Base-by-base conservation (phyloP, 1,284 basidiomycete genomes). In the Fomitopsis palustris region DNA sequence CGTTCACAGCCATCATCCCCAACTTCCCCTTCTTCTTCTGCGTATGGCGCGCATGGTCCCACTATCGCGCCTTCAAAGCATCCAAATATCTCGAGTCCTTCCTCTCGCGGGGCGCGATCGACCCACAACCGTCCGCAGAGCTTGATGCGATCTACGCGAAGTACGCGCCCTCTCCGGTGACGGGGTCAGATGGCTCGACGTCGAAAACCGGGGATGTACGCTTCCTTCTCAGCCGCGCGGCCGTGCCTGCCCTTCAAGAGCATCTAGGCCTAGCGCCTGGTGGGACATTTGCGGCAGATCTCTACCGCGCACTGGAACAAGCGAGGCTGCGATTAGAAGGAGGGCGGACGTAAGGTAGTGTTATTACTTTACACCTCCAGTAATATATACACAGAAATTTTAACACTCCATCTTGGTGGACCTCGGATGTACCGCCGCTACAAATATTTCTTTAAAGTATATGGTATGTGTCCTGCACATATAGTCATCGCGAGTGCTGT, bases 21-120 rank as follows among this genome's bases (percentile, higher is more conserved):
- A 93, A 93, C 70, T 74, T 93, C 27, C 90, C 90, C 0, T 88
- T 93, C 72, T 92, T 93, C 77, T 93, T 90, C 73, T 92, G 89
- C 66, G 81, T 80, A 2, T 93, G 91, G 90, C 79, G 90, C 53
- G 84, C 88, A 49, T 93, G 90, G 90, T 87, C 86, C 49, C 90
- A 92, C 71, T 92, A 87, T 68, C 83, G 78, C 80, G 25, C 90
- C 21, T 89, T 84, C 73, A 86, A 81, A 70, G 83, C 87, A 12
- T 88, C 90, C 3, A 78, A 83, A 64, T 91, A 90, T 70, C 74
- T 92, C 3, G 74, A 82, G 61, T 75, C 75, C 29, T 80, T 92
- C 47, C 66, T 91, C 49, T 74, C 83, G 37, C 72, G 75, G 41
- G 80, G 80, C 2, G 70, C 78, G 25, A 82, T 92, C 54, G 73